Percentiles rank a stretch among this genome's conserved stretches.
phyloP scores from a whole-genome alignment of 257 asterid genomes.

The Buddleja alternifolia region DNA sequence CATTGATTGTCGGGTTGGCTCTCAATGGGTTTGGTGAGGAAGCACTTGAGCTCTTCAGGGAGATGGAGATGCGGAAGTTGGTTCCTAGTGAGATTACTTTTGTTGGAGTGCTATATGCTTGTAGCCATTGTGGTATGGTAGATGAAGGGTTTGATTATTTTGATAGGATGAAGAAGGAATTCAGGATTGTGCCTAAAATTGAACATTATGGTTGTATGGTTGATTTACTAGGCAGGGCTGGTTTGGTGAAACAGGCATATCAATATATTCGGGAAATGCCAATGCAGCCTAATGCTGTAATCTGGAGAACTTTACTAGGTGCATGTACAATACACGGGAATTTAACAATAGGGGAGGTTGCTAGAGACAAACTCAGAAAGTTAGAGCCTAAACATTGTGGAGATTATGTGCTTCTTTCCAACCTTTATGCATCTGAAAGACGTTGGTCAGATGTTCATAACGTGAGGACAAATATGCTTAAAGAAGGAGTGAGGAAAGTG shows the following conservation, averaged over 20 bases:
- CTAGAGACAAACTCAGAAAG: constrained; percentile 49
- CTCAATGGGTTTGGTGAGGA: constrained; percentile 75
- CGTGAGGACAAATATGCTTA: constrained; percentile 61
- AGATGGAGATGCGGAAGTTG: constrained; percentile 55
- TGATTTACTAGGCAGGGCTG: constrained; percentile 80
- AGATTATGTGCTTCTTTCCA: constrained; percentile 80
- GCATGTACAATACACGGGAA: constrained; percentile 67
- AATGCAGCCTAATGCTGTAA: constrained; percentile 68
- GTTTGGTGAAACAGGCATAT: constrained; percentile 64
- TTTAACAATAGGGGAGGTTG: constrained; percentile 54
- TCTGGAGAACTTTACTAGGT: constrained; percentile 83
- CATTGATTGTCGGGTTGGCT: constrained; percentile 72
- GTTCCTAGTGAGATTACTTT: constrained; percentile 71
- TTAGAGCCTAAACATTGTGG: constrained; percentile 78
- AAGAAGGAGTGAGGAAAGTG: constrained; percentile 75
- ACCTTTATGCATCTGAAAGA: constrained; percentile 76
- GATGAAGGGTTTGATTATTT: constrained; percentile 69
- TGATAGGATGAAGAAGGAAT: constrained; percentile 56
- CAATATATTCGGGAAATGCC: constrained; percentile 69
- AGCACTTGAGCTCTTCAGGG: constrained; percentile 61
- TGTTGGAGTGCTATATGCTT: constrained; percentile 80
- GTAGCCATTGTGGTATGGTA: constrained; percentile 86
- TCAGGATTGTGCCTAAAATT: constrained; percentile 60
- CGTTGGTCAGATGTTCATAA: constrained; percentile 77
- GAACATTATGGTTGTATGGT: constrained; percentile 91